Conservation (phyloP, 1,139 yeast genomes). For the Lodderomyces metapsilosis region DNA sequence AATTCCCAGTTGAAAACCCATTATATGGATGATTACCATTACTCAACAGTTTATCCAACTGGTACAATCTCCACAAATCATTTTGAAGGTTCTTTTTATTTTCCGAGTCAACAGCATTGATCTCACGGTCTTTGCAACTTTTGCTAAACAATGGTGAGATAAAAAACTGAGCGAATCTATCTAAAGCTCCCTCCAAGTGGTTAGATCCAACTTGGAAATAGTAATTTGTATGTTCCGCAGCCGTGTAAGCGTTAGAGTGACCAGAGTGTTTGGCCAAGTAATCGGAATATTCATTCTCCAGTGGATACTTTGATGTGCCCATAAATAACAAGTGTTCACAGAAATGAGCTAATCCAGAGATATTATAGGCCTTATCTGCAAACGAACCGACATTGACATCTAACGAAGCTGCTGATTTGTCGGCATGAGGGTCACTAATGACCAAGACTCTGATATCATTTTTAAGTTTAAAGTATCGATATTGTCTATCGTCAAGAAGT, state of each 20-base stretch:
- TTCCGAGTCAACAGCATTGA: conserved; percentile 93
- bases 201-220: conserved; percentile 81
- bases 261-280: conserved; percentile 72
- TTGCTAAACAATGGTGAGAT: conserved; percentile 79
- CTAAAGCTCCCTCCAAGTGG: conserved; percentile 81
- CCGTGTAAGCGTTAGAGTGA: conserved; percentile 79
- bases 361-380: conserved; percentile 63
- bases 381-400: conserved; percentile 92
- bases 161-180: conserved; percentile 90
- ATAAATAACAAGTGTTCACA: conserved; percentile 93
- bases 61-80: conserved; percentile 86
- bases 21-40: conserved; percentile 72
- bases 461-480: conserved; percentile 60
- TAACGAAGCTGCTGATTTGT: conserved; percentile 88
- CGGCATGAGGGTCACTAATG: conserved; percentile 82
- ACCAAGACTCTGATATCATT: conserved; percentile 74
- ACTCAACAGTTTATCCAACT: conserved; percentile 72
- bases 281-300: conserved; percentile 82
- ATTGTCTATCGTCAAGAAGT: conserved; percentile 70
- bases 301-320: conserved; percentile 95
- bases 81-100: conserved; percentile 90
- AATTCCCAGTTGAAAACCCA: conserved; percentile 76
- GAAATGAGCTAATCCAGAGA: conserved; percentile 93
- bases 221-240: conserved; percentile 87
- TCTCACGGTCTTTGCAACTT: conserved; percentile 85